Base-by-base conservation (phyloP, 1,284 basidiomycete genomes). In the Ceratobasidium sp. region DNA sequence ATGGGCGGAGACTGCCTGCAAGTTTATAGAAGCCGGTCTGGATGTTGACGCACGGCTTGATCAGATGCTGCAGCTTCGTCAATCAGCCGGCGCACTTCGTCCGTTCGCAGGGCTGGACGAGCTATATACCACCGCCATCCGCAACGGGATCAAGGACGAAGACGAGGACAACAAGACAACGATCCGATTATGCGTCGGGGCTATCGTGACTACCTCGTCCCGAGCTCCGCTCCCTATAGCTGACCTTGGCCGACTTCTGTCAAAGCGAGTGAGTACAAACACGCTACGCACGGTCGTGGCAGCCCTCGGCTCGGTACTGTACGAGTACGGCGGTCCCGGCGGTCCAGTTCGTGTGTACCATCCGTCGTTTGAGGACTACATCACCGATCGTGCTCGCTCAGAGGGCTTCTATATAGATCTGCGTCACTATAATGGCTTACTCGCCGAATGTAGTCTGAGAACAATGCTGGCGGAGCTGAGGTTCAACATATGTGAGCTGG, bases 311-410 rank as follows among this genome's bases (percentile, higher is more conserved):
- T 63, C 77, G 4, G 63, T 78, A 10, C 33, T 78, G n/a, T 39
- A 72, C 28, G 77, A 64, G 26, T n/a, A 70, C 13, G 60, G 61
- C 12, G 23, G 44, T 12, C 46, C 20, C 20, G 46, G 42, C 7
- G 77, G 61, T 33, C 28, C 63, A 7, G 49, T 78, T 40, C 70
- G 77, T 0, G 23, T 78, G 6, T 78, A 64, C 26, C 77, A 78
- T 46, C 70, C 70, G 0, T 78, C 77, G n/a, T 78, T 78, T 39
- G 63, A 42, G 40, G 63, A 66, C 20, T 66, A 23, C 44, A 49
- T 66, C 5, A 42, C 44, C n/a, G 15, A 78, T 23, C 60, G 28
- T 7, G 18, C 44, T 33, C 60, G 77, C 13, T 78, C 69, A n/a
- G 46, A n/a, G 1, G 18, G 20, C 3, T 72, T 69, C 33, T 33